Conservation (phyloP, 2,329 filamentous ascomycete genomes). For the Penicillium fuscoglaucum region DNA sequence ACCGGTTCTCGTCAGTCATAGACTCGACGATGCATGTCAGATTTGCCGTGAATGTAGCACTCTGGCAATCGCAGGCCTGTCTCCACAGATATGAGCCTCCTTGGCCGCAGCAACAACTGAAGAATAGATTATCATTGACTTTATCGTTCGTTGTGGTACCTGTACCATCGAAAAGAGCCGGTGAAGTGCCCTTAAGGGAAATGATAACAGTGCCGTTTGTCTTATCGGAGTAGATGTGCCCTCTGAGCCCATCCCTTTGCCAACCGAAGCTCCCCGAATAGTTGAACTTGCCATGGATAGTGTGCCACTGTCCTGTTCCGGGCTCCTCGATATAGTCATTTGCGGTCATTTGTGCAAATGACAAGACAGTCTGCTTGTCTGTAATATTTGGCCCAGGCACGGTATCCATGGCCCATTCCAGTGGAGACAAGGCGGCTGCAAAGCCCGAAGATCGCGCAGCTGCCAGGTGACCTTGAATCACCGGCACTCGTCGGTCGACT, state of each 20-base stretch:
- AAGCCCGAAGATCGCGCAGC: slow-evolving; percentile 68
- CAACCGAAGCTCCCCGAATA: slow-evolving; percentile 88
- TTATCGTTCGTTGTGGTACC: slow-evolving; percentile 98
- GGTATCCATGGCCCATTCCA: slow-evolving; percentile 81
- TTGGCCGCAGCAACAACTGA: slow-evolving; percentile 95
- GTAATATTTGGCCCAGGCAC: slow-evolving; percentile 77
- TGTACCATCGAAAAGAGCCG: slow-evolving; percentile 92
- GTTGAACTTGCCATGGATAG: slow-evolving; percentile 77
- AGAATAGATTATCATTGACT: slow-evolving; percentile 95
- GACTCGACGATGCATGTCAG: slow-evolving; percentile 80
- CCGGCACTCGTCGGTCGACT: slow-evolving; percentile 71
- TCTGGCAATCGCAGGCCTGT: slow-evolving; percentile 90
- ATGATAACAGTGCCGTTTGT: slow-evolving; percentile 85
- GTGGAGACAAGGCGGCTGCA: slow-evolving; percentile 66
- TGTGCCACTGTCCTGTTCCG: slow-evolving; percentile 75
- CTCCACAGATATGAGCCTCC: slow-evolving; percentile 88
- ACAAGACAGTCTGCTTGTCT: slow-evolving; percentile 80
- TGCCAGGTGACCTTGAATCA: slow-evolving; percentile 76
- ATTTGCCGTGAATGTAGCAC: slow-evolving; percentile 84
- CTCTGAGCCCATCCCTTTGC: slow-evolving; percentile 83
- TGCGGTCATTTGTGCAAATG: slow-evolving; percentile 81
- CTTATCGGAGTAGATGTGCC: slow-evolving; percentile 88
- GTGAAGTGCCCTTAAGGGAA: slow-evolving; percentile 85
- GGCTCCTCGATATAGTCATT: slow-evolving; percentile 82
- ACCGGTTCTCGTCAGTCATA: slow-evolving; percentile 78